Percentiles rank a stretch among this genome's conserved stretches.
Evolutionary conservation across 441 rosid genomes (phyloP).

Genomic region (Corymbia citriodora): DNA sequence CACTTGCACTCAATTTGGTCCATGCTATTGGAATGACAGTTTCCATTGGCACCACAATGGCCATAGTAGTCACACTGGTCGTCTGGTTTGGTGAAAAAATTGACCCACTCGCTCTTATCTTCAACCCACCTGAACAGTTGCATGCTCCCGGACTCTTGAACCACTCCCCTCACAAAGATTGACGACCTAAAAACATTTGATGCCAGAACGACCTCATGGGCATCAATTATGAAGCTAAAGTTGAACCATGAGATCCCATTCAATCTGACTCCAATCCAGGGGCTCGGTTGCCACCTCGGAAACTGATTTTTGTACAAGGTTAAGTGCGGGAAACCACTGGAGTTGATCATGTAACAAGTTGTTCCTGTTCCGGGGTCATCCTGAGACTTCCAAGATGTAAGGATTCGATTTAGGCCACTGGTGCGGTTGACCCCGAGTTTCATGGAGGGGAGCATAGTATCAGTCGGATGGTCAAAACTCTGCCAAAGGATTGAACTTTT

Average conservation of each 20-base stretch:
- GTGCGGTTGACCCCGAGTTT: constrained; percentile 35
- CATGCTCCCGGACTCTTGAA: constrained; percentile 10
- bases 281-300: constrained; percentile 40
- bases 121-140: constrained; percentile 38
- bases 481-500: constrained; percentile 35
- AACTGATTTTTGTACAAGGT: constrained; percentile 32
- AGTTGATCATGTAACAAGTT: constrained; percentile 26
- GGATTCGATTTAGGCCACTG: constrained; percentile 22
- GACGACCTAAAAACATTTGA: not conserved
- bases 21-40: constrained; percentile 33
- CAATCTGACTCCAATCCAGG: constrained; percentile 66
- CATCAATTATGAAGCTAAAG: constrained; percentile 9
- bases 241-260: constrained; percentile 35
- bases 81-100: constrained; percentile 37
- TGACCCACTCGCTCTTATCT: constrained; percentile 29
- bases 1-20: constrained; percentile 43
- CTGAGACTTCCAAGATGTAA: constrained; percentile 54
- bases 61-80: constrained; percentile 51
- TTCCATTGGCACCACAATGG: constrained; percentile 47
- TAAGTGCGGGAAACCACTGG: constrained; percentile 44
- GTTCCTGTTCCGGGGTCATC: constrained; percentile 53
- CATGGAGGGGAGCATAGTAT: constrained; percentile 41
- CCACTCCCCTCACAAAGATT: constrained; percentile 12
- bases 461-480: constrained; percentile 56
- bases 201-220: constrained; percentile 13